Conservation (phyloP, 2,329 filamentous ascomycete genomes). For the Penicillium sp. region DNA sequence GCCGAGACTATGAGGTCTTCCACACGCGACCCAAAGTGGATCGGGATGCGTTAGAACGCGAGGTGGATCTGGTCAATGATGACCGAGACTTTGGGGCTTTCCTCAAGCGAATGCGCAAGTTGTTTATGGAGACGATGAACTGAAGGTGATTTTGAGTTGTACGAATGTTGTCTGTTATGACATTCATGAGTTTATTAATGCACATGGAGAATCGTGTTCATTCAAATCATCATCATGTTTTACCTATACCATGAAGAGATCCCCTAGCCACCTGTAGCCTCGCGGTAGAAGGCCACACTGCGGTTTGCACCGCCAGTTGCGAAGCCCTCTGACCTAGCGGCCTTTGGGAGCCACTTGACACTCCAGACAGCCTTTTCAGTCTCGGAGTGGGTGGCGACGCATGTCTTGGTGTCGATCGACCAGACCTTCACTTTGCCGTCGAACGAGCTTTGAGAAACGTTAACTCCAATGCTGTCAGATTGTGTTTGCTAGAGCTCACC, state of each 20-base stretch:
- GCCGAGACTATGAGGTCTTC: conserved; percentile 79
- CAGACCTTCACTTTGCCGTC: conserved; percentile 96
- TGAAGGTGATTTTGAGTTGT: conserved; percentile 18
- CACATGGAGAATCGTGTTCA: conserved; percentile 12
- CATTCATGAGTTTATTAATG: conserved; percentile 18
- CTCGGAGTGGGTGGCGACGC: conserved; percentile 91
- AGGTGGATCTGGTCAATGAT: conserved; percentile 59
- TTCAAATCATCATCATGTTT: conserved; percentile 14
- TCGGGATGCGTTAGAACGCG: conserved; percentile 52
- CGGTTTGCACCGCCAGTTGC: conserved; percentile 74
- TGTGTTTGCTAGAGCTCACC: conserved; percentile 44
- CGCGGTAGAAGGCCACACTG: conserved; percentile 77
- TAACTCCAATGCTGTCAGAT: conserved; percentile 1
- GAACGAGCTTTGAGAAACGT: conserved; percentile 58
- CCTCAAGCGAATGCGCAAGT: conserved; percentile 61
- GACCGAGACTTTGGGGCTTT: conserved; percentile 59
- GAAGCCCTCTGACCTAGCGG: conserved; percentile 63
- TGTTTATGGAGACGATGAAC: conserved; percentile 58
- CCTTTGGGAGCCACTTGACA: conserved; percentile 79
- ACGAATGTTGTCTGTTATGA: conserved; percentile 9
- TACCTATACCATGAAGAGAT: background rate
- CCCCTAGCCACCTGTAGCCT: conserved; percentile 67
- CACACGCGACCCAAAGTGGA: conserved; percentile 70
- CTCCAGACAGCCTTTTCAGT: conserved; percentile 82
- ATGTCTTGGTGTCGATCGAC: conserved; percentile 78